Percentiles rank a stretch among this genome's conserved stretches.
Evolutionary conservation across 345 rosid genomes (phyloP).

Genomic region (Corymbia maculata): DNA sequence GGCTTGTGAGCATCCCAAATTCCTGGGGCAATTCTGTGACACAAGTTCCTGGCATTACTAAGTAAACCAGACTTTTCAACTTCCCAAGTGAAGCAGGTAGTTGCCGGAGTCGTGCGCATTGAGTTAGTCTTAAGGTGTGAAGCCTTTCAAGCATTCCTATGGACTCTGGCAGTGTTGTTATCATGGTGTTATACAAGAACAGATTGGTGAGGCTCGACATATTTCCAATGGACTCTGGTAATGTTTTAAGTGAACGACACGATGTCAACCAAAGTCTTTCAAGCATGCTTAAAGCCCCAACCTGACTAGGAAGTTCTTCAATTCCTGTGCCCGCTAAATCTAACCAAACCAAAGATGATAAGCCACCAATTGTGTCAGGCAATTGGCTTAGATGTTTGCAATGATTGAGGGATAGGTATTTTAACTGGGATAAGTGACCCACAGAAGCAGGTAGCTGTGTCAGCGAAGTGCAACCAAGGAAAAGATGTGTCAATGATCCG

Average conservation of each 20-base stretch:
- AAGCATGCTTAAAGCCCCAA: slow-evolving; percentile 25
- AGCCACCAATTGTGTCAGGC: slow-evolving; percentile 34
- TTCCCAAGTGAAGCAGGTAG: slow-evolving; percentile 38
- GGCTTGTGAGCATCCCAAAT: slow-evolving; percentile 35
- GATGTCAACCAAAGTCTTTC: slow-evolving; percentile 16
- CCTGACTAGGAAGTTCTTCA: slow-evolving; percentile 23
- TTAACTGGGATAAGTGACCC: slow-evolving; percentile 24
- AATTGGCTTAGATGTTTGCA: slow-evolving; percentile 14
- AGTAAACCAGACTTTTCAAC: slow-evolving; percentile 19
- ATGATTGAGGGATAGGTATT: slow-evolving; percentile 2
- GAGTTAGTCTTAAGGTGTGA: slow-evolving; percentile 7
- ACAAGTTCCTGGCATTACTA: slow-evolving; percentile 30
- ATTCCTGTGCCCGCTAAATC: slow-evolving; percentile 11
- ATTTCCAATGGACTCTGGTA: slow-evolving; percentile 36
- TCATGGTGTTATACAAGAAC: slow-evolving; percentile 5
- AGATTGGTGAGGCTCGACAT: slow-evolving; percentile 20
- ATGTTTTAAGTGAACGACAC: slow-evolving; percentile 6
- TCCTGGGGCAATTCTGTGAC: slow-evolving; percentile 27
- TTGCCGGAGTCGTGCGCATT: slow-evolving; percentile 21
- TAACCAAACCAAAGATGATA: slow-evolving; percentile 22
- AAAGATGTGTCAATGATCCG: slow-evolving; percentile 12
- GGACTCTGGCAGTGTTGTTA: slow-evolving; percentile 40
- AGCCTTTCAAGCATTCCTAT: slow-evolving; percentile 37
- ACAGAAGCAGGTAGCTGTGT: slow-evolving; percentile 30
- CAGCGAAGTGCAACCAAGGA: slow-evolving; percentile 4